Conservation (phyloP, 2,329 filamentous ascomycete genomes). For the Penicillium carneum region DNA sequence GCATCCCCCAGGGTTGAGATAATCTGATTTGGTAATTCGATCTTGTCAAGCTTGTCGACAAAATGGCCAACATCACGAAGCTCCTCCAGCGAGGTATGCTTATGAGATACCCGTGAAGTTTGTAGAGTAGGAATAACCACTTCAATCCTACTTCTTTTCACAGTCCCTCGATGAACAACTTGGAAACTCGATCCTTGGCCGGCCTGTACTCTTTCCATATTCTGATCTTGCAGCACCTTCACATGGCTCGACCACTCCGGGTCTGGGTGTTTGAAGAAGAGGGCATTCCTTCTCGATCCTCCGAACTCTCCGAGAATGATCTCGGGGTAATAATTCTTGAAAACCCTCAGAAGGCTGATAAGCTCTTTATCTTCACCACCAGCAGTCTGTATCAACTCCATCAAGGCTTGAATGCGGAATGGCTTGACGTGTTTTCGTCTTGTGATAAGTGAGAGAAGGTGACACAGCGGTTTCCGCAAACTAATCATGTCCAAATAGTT, state of each 20-base stretch:
- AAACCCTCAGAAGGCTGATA: constrained; percentile 77
- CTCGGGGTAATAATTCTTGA: constrained; percentile 89
- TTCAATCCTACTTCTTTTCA: constrained; percentile 59
- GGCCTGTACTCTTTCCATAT: constrained; percentile 52
- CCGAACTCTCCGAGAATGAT: constrained; percentile 77
- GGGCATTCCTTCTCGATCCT: constrained; percentile 46
- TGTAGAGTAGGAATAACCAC: constrained; percentile 71
- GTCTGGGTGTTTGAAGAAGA: constrained; percentile 70
- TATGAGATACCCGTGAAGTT: constrained; percentile 74
- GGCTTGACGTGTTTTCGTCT: constrained; percentile 82
- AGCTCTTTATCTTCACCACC: constrained; percentile 76
- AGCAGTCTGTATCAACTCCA: constrained; percentile 58
- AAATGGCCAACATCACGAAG: constrained; percentile 75
- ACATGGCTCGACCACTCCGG: constrained; percentile 74
- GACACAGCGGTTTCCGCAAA: constrained; percentile 73
- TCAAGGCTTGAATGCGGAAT: constrained; percentile 78
- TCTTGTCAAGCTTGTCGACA: constrained; percentile 74
- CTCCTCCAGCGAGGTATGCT: constrained; percentile 70
- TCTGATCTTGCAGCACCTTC: constrained; percentile 69
- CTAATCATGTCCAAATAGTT: constrained; percentile 81
- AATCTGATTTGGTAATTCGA: constrained; percentile 82
- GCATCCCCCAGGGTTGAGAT: constrained; percentile 78
- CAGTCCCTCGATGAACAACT: constrained; percentile 63
- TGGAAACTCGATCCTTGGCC: constrained; percentile 66
- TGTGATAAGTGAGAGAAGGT: constrained; percentile 79